Evolutionary conservation across 192 early-diverging fungal genomes (phyloP).

Genomic region (Backusella liffmaniae): DNA sequence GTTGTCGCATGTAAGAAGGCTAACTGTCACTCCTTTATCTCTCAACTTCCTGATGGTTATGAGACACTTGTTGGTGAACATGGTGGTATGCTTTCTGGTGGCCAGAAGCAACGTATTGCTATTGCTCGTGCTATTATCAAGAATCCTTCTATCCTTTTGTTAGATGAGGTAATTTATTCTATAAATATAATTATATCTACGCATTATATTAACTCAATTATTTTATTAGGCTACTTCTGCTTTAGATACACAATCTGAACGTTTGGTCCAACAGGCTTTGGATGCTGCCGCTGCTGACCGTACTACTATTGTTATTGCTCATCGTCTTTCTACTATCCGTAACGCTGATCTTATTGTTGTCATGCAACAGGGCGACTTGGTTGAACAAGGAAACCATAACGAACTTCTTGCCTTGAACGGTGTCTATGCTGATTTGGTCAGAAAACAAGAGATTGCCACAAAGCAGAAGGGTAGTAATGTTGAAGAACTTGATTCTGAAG

Average conservation of each 20-base stretch:
- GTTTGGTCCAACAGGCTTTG: constrained; percentile 78
- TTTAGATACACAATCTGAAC: constrained; percentile 76
- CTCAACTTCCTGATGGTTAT: constrained; percentile 75
- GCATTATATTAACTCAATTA: neutral
- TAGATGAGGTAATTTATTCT: constrained; percentile 67
- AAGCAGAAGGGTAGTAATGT: neutral
- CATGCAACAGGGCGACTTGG: constrained; percentile 62
- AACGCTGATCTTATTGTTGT: constrained; percentile 87
- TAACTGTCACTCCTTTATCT: constrained; percentile 83
- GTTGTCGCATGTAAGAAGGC: constrained; percentile 61
- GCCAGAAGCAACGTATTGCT: constrained; percentile 96
- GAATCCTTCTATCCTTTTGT: constrained; percentile 77
- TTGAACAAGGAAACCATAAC: constrained; percentile 76
- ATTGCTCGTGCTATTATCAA: constrained; percentile 91
- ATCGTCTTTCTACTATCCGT: constrained; percentile 86
- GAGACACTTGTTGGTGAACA: constrained; percentile 82
- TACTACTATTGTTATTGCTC: constrained; percentile 89
- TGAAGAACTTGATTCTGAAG: neutral
- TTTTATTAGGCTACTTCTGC: constrained; percentile 62
- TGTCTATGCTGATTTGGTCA: constrained; percentile 63
- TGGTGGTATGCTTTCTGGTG: constrained; percentile 73
- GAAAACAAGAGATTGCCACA: constrained; percentile 60
- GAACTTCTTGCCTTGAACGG: constrained; percentile 65
- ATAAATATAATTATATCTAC: neutral
- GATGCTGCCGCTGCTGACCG: constrained; percentile 70